Evolutionary conservation across 345 rosid genomes (phyloP), one percentile per base, ranked within the genome.

Genomic region (Euphorbia peplus): DNA sequence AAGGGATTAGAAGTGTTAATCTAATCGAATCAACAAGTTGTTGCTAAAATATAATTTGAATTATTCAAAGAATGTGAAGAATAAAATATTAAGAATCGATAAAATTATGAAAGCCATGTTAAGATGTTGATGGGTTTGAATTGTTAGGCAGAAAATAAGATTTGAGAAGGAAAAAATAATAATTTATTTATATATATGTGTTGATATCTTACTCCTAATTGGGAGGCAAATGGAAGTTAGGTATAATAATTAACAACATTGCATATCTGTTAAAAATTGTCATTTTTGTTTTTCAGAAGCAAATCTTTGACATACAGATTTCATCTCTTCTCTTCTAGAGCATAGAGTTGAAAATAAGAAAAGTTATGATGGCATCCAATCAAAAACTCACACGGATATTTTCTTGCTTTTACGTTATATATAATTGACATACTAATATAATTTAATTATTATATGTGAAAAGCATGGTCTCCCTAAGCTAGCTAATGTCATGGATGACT

Each of bases 401-500:
- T 42, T 56, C 2, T n/a, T 67, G 47, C 64, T 72, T 51, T 60
- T 62, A 4, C 39, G 29, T 64, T 52, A 63, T 54, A 29, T 63
- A 47, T 22, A 42, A 9, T 46, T 50, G 1, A n/a, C n/a, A 16
- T 6, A 54, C 4, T 29, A 41, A 46, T 75, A 18, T 18, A 5
- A 16, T 63, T 5, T 32, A 42, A 47, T 75, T 64, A 68, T 50
- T 9, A 2, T 12, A 44, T 44, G 12, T 12, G 15, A 44, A 46
- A 15, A 52, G 67, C 19, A 52, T 26, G 48, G 22, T 62, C 52
- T 32, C 24, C 32, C 73, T 60, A n/a, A n/a, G n/a, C n/a, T n/a
- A 44, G 50, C 50, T 44, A 70, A 78, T 73, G 80, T 81, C 84
- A 75, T 71, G 76, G 76, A 63, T 74, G 76, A 79, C 74, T 54